Conservation (phyloP, 805 yeast genomes). For the Grigorovia humatica region DNA sequence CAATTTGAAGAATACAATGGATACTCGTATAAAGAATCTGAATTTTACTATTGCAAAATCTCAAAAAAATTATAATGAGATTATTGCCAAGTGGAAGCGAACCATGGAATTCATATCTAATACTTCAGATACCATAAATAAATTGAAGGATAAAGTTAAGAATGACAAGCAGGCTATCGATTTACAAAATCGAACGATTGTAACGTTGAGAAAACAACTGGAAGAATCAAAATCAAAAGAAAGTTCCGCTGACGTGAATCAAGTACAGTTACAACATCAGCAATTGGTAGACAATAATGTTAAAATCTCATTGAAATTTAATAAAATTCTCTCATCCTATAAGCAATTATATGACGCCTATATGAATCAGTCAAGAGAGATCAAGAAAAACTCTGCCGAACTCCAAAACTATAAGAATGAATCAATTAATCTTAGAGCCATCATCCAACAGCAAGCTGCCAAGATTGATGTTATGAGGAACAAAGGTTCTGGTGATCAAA, state of each 20-base stretch:
- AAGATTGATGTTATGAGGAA: neutral
- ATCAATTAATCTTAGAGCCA: neutral
- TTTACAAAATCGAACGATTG: neutral
- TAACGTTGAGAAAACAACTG: neutral
- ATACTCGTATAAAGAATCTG: slow-evolving; percentile 6
- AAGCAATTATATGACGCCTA: neutral
- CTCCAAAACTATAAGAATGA: neutral
- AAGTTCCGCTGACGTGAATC: neutral
- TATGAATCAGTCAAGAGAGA: neutral
- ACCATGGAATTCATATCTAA: neutral
- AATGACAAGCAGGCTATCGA: neutral
- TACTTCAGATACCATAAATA: slow-evolving; percentile 2
- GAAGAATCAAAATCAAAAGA: neutral
- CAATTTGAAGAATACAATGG: slow-evolving; percentile 1
- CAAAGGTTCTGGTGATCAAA: neutral
- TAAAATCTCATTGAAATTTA: slow-evolving; percentile 1
- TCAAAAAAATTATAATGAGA: neutral
- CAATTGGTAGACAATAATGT: neutral
- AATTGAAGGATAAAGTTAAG: neutral
- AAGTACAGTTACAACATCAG: neutral
- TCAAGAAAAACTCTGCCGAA: neutral
- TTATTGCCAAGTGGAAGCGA: slow-evolving; percentile 1
- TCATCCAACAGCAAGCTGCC: neutral
- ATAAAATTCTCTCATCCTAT: slow-evolving; percentile 1
- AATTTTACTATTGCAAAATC: slow-evolving; percentile 2